Evolutionary conservation across 192 early-diverging fungal species (phyloP), one percentile per base, ranked within the genome.

Genomic region (Linnemannia zychae): DNA sequence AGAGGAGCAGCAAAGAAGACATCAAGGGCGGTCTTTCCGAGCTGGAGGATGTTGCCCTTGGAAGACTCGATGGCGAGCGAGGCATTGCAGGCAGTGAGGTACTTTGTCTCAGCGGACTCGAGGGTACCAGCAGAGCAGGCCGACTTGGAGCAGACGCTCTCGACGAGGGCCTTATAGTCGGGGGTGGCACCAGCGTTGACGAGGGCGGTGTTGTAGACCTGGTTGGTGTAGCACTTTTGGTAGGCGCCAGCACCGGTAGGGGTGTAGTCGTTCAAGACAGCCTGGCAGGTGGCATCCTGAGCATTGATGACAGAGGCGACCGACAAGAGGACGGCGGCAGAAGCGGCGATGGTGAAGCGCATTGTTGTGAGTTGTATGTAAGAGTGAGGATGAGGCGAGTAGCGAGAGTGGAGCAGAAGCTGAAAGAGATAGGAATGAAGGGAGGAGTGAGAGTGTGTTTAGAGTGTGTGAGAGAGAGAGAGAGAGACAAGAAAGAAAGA

Each of bases 211-310:
- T 75, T 82, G 71, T 82, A 82, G 49, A 82, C 75, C 60, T 68
- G 75, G 7, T 77, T 76, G 49, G 81, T 82, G 65, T 68, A 82
- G 75, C 81, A 82, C 75, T 82, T 82, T 72, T 75, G 60, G 81
- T 74, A 82, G 5, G 34, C 36, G 18, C 81, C 81, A 50, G 18
- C 37, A 46, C 31, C 9, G 16, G 31, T 18, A 13, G 63, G 75
- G 24, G 57, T 40, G 37, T 77, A 82, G 71, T 82, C 71, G 71
- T 52, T 57, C 36, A 82, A 57, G 75, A 82, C 48, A 34, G 81
- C 75, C 66, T 69, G 24, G 75, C 81, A 82, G 71, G 24, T 68
- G 50, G 75, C 63, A 17, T 82, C 81, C 81, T 82, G 81, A 47
- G 81, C 81, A 17, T 70, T 73, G 70, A 37, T 48, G 68, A 77